Evolutionary conservation across 805 yeast genomes (phyloP).

Genomic region (Brettanomyces anomalus): DNA sequence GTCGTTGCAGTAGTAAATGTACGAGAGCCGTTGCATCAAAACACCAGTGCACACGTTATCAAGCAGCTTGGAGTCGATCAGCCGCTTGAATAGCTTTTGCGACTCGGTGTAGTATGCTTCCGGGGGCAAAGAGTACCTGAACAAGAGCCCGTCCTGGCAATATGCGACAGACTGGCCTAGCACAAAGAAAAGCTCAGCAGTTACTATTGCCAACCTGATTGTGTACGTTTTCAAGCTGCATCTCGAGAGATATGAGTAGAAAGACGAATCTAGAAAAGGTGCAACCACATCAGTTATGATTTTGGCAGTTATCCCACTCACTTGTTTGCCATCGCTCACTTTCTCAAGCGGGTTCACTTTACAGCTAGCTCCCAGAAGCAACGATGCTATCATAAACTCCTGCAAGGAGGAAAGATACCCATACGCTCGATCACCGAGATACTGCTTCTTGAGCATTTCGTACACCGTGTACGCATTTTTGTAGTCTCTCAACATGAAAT

Average conservation of each 20-base stretch:
- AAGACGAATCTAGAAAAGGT: slow-evolving; percentile 60
- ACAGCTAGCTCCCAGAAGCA: slow-evolving; percentile 48
- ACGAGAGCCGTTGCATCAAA: slow-evolving; percentile 30
- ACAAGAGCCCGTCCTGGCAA: not conserved
- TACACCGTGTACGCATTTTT: slow-evolving; percentile 76
- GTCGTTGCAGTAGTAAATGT: slow-evolving; percentile 20
- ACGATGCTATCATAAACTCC: slow-evolving; percentile 75
- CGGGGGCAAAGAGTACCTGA: slow-evolving; percentile 4
- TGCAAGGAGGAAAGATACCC: slow-evolving; percentile 72
- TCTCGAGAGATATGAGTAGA: slow-evolving; percentile 68
- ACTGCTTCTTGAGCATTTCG: slow-evolving; percentile 74
- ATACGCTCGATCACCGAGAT: slow-evolving; percentile 72
- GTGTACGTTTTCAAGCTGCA: slow-evolving; percentile 63
- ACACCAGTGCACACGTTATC: slow-evolving; percentile 35
- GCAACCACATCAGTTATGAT: slow-evolving; percentile 45
- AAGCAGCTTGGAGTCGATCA: slow-evolving; percentile 34
- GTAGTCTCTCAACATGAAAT: slow-evolving; percentile 84
- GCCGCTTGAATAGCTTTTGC: slow-evolving; percentile 34
- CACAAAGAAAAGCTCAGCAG: slow-evolving; percentile 57
- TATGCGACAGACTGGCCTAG: slow-evolving; percentile 27
- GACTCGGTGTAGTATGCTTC: slow-evolving; percentile 38
- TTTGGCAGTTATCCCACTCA: slow-evolving; percentile 32
- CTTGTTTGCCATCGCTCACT: slow-evolving; percentile 14
- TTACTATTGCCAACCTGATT: slow-evolving; percentile 54
- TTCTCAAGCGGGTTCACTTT: slow-evolving; percentile 34